Evolutionary conservation across 2,329 filamentous ascomycete genomes (phyloP).

Genomic region (Alternaria dauci): DNA sequence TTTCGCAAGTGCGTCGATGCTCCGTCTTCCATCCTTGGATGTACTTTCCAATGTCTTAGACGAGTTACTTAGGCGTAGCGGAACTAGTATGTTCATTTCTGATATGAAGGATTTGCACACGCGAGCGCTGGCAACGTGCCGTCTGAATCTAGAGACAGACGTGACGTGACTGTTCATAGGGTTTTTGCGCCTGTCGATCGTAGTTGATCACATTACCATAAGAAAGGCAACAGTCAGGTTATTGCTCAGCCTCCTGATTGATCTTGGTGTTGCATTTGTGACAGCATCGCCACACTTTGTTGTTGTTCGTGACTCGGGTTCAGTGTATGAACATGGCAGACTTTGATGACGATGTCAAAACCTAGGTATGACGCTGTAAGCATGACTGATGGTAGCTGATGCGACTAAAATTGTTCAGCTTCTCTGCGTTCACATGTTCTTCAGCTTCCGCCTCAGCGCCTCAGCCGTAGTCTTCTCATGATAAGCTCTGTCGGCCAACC

Average conservation of each 20-base stretch:
- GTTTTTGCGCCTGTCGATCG: not conserved
- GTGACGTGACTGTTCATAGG: not conserved
- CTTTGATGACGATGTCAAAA: not conserved
- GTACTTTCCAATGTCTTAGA: not conserved
- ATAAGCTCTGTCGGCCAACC: slow-evolving; percentile 4
- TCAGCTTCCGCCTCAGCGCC: slow-evolving; percentile 6
- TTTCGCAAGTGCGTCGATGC: not conserved
- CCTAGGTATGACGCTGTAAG: not conserved
- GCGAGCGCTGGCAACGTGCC: not conserved
- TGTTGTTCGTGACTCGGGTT: not conserved
- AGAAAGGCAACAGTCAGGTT: not conserved
- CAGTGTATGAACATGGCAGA: not conserved
- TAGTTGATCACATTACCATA: not conserved
- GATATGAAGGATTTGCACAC: not conserved
- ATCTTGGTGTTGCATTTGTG: not conserved
- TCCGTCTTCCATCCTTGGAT: not conserved
- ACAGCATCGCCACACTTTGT: not conserved
- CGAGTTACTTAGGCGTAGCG: not conserved
- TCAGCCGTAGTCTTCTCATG: slow-evolving; percentile 4
- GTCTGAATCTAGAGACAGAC: not conserved
- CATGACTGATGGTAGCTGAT: not conserved
- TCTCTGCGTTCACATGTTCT: not conserved
- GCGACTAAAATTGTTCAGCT: not conserved
- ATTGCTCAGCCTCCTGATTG: not conserved
- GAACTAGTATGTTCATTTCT: not conserved